These are phyloP conservation scores for Suillus weaverae DNA, from an alignment of 768 basidiomycete species.

Conservation along the genomic window DNA sequence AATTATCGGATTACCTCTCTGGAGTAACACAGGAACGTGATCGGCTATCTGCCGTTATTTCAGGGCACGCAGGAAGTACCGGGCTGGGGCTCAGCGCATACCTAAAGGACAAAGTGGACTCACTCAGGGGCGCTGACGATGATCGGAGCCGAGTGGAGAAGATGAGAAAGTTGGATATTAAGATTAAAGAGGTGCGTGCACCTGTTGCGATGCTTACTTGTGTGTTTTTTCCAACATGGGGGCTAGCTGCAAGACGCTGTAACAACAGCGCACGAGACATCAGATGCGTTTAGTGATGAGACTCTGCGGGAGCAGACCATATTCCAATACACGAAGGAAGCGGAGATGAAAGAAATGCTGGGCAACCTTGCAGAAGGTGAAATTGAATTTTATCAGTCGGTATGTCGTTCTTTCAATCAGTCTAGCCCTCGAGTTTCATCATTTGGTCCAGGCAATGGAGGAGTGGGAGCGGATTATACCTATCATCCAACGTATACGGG, in stretches of 20 bases:
- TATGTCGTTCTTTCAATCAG: constrained; percentile 31
- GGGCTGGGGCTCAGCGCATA: constrained; percentile 87
- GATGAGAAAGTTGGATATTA: constrained; percentile 88
- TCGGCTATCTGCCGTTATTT: constrained; percentile 84
- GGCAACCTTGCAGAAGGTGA: constrained; percentile 89
- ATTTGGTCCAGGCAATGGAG: constrained; percentile 73
- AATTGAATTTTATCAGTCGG: constrained; percentile 91
- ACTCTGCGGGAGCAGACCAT: constrained; percentile 87
- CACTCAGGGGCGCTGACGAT: constrained; percentile 89
- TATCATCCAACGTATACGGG: constrained; percentile 89
- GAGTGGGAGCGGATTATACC: constrained; percentile 97
- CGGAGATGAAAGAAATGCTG: constrained; percentile 97
- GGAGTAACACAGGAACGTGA: constrained; percentile 94
- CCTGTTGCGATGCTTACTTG: not conserved
- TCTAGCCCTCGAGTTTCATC: constrained; percentile 8
- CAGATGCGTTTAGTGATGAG: constrained; percentile 95
- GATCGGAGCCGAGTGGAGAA: constrained; percentile 90
- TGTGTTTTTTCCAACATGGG: constrained; percentile 4
- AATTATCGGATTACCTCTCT: constrained; percentile 91
- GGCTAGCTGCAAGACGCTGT: constrained; percentile 93
- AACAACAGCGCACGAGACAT: constrained; percentile 91
- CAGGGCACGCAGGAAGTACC: constrained; percentile 82
- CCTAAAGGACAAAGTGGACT: constrained; percentile 89
- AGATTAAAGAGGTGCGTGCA: constrained; percentile 85
- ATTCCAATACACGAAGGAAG: constrained; percentile 88